phyloP scores from a whole-genome alignment of 805 yeast genomes.

The Pichia rugopelliculosa region DNA sequence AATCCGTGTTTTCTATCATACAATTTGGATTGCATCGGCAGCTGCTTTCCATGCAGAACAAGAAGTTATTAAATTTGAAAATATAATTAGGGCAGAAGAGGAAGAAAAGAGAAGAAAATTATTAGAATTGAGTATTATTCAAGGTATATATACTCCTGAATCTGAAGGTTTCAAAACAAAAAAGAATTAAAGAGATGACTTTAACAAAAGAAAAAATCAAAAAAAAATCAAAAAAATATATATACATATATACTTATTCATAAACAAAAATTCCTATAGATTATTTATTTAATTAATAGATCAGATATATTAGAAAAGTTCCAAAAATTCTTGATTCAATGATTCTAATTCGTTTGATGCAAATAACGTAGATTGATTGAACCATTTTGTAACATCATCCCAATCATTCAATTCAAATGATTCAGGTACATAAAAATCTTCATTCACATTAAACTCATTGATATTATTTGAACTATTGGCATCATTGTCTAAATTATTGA shows the following conservation, averaged over 20 bases:
- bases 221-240: too few species aligned
- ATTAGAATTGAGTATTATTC: slow-evolving; percentile 27
- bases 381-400: slow-evolving; percentile 5
- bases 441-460: not conserved
- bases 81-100: slow-evolving; percentile 26
- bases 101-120: slow-evolving; percentile 25
- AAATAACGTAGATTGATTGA: slow-evolving; percentile 1
- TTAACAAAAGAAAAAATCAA: too few species aligned
- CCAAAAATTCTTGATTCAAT: not conserved
- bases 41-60: slow-evolving; percentile 32
- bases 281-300: not conserved
- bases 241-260: not conserved
- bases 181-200: not conserved
- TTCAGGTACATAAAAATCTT: not conserved
- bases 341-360: not conserved
- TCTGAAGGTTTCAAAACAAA: slow-evolving; percentile 17
- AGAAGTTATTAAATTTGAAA: slow-evolving; percentile 29
- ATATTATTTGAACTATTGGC: not conserved
- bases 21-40: slow-evolving; percentile 30
- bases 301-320: not conserved
- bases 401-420: slow-evolving; percentile 2
- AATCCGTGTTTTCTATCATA: slow-evolving; percentile 31
- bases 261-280: not conserved
- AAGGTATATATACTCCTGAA: slow-evolving; percentile 28
- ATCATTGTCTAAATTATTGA: not conserved